Percentiles rank a stretch among this genome's conserved stretches.
Conservation (phyloP, 768 basidiomycete genomes). For the Russula lepida region DNA sequence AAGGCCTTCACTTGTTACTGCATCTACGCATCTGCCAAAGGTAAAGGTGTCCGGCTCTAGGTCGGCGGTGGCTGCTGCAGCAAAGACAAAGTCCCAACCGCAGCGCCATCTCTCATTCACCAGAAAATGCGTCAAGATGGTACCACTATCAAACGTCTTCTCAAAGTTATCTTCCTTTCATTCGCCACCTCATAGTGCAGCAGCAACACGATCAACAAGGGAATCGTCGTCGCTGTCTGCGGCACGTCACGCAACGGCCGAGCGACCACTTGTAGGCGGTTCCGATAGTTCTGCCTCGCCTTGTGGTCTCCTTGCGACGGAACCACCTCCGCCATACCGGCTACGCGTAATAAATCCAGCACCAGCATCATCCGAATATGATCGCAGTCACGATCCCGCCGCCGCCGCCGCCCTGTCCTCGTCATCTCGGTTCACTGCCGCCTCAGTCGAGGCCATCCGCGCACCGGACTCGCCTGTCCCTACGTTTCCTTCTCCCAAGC, state of each 20-base stretch:
- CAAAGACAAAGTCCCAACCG: not conserved
- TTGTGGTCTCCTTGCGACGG: not conserved
- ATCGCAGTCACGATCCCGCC: not conserved
- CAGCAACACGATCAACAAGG: not conserved
- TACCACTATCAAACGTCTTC: conserved; percentile 1
- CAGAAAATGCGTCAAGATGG: conserved; percentile 3
- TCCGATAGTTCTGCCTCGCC: no score
- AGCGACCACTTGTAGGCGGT: no score
- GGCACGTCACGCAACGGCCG: not conserved
- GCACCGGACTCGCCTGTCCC: conserved; percentile 20
- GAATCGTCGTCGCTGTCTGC: not conserved
- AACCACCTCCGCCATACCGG: conserved; percentile 15
- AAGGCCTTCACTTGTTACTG: no score
- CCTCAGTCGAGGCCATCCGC: conserved; percentile 17
- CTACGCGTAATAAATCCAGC: conserved; percentile 5
- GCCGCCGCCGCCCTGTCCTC: not conserved
- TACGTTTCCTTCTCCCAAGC: conserved; percentile 6
- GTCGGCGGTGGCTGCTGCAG: no score
- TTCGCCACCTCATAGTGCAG: not conserved
- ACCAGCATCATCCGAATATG: not conserved
- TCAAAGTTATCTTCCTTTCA: not conserved
- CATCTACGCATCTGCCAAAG: not conserved
- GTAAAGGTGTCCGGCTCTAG: not conserved
- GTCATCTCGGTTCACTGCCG: not conserved
- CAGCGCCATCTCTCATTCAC: conserved; percentile 9